These are phyloP conservation scores for Hondaea fermentalgiana DNA, from an alignment of 108 stramenopile genomes.

Conservation along the genomic window DNA sequence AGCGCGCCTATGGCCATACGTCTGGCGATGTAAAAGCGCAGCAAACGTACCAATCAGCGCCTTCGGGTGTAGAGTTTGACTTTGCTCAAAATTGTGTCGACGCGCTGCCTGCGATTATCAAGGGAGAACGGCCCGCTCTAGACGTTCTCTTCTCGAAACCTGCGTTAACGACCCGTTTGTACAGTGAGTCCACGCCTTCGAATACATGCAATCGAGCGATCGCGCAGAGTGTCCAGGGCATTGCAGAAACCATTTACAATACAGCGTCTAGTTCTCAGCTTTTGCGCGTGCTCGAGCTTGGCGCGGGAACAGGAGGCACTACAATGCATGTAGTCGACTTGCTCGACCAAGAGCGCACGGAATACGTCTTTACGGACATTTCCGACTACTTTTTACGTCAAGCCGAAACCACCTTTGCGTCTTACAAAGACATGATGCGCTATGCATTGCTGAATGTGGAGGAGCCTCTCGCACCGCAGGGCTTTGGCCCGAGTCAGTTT, in stretches of 20 bases:
- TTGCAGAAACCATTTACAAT: neutral
- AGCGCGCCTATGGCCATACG: neutral
- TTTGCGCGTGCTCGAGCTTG: neutral
- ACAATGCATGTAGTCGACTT: neutral
- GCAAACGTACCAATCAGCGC: neutral
- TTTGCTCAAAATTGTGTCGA: neutral
- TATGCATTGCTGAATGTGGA: neutral
- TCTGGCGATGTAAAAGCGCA: neutral
- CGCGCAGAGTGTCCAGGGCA: neutral
- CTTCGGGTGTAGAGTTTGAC: neutral
- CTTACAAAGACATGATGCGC: neutral
- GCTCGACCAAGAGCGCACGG: neutral
- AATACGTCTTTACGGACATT: constrained; percentile 4
- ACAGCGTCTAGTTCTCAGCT: too few relatives aligned
- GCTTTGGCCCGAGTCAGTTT: neutral
- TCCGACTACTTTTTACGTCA: neutral
- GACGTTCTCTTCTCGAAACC: neutral
- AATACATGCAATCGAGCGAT: neutral
- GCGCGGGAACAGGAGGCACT: constrained; percentile 8
- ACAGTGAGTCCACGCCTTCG: neutral
- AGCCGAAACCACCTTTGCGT: neutral
- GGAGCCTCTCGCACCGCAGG: neutral
- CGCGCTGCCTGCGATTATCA: neutral
- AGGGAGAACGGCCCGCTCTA: neutral
- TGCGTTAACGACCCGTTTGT: neutral